Conservation (phyloP, 192 early-diverging fungal species). For the Dissophora globulifera region DNA sequence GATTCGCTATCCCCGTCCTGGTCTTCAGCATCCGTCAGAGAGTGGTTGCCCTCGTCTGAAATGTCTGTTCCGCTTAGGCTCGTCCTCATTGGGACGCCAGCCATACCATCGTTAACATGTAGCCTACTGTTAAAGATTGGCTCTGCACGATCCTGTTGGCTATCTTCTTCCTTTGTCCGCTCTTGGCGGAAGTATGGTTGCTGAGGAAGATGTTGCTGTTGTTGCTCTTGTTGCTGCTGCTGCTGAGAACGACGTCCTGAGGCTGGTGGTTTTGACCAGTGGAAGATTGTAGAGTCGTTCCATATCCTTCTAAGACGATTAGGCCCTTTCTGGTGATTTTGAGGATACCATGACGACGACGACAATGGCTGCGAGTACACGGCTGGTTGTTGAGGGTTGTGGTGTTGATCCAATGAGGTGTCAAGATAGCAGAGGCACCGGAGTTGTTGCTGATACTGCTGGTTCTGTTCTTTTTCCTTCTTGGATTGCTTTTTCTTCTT, state of each 20-base stretch:
- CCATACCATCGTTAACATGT: neutral
- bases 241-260: neutral
- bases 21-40: constrained; percentile 29
- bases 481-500: constrained; percentile 9
- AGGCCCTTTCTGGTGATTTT: constrained; percentile 34
- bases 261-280: constrained; percentile 23
- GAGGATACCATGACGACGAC: constrained; percentile 28
- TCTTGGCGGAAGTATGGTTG: no score
- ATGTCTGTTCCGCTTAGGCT: constrained; percentile 38
- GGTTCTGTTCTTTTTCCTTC: constrained; percentile 15
- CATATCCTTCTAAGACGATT: constrained; percentile 40
- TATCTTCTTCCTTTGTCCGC: no score
- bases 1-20: constrained; percentile 1
- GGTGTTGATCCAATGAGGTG: constrained; percentile 6
- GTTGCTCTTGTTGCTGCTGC: neutral
- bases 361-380: constrained; percentile 5
- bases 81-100: constrained; percentile 6
- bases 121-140: neutral
- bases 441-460: constrained; percentile 7
- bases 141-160: neutral
- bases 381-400: neutral
- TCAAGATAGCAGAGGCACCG: constrained; percentile 48
- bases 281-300: constrained; percentile 48
- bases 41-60: constrained; percentile 45
- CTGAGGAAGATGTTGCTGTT: neutral